Base-by-base conservation (phyloP, 1,139 yeast genomes). In the Eremothecium coryli region DNA sequence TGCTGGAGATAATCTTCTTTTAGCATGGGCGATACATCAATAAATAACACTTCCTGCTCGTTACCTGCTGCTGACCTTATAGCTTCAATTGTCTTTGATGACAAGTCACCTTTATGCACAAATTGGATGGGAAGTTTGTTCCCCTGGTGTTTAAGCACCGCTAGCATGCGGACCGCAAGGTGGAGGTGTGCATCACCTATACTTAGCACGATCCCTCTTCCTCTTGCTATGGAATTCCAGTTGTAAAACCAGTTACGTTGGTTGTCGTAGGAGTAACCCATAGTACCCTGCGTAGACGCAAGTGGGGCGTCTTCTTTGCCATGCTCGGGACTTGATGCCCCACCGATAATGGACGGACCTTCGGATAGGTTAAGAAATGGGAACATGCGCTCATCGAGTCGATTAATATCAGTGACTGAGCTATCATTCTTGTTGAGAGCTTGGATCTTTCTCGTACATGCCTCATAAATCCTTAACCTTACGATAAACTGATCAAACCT, bases 41-140 rank as follows among this genome's bases (percentile, higher is more conserved):
- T 5, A 22, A 22, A 11, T 4, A 11, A 13, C 5, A 22, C 24
- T 22, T 22, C 12, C 24, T 22, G 24, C 24, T 22, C 12, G n/a
- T n/a, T n/a, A n/a, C n/a, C n/a, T 11, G 24, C n/a, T 3, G 53
- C 34, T 1, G 62, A 64, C 49, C 70, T 58, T 11, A 71, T 66
- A 13, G 52, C 26, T 3, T 44, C 36, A 3, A 38, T 26, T 31
- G 62, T 44, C 29, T 37, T 42, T 11, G 45, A 45, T 21, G 42
- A 46, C 1, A 49, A 36, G 8, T 41, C 43, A 27, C 54, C 52
- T 37, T 58, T 59, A 41, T 64, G 64, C 3, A 68, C 62, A 32
- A 69, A 60, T 50, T 68, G 69, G 35, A 69, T 66, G 2, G 74
- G 74, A 33, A 64, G 54, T 18, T 50, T 55, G 44, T 68, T 69